Conservation (phyloP, 495 filamentous ascomycete genomes). For the Penicillium angulare region DNA sequence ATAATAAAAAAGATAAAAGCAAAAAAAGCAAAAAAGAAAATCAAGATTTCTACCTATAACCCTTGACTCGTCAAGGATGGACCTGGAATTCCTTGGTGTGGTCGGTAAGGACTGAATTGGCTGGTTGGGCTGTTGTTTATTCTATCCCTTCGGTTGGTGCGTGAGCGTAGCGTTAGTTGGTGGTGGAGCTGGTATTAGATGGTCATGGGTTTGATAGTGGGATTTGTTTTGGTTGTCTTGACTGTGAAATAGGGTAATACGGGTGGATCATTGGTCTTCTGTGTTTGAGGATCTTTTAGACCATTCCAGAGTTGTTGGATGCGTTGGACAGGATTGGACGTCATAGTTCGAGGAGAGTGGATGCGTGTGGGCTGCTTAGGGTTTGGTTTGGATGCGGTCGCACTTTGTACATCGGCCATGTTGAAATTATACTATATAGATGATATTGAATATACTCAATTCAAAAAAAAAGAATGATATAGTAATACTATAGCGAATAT, state of each 20-base stretch:
- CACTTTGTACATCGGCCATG: not conserved
- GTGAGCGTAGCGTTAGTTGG: constrained; percentile 19
- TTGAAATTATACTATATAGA: not conserved
- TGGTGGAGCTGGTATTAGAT: constrained; percentile 8
- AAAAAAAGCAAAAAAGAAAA: constrained; percentile 3
- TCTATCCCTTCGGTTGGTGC: constrained; percentile 29
- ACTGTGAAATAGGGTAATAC: not conserved
- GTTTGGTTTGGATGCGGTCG: constrained; percentile 4
- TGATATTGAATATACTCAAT: not conserved
- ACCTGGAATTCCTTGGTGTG: constrained; percentile 18
- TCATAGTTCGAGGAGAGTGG: constrained; percentile 5
- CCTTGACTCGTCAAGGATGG: constrained; percentile 16
- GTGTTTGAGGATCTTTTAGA: not conserved
- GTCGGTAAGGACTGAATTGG: constrained; percentile 21
- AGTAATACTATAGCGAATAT: no score
- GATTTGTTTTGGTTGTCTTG: not conserved
- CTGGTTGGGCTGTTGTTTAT: constrained; percentile 10
- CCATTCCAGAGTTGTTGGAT: not conserved
- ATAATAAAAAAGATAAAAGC: constrained; percentile 1
- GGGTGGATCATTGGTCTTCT: not conserved
- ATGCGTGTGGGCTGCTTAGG: constrained; percentile 4
- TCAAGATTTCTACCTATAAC: not conserved
- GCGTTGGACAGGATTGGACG: constrained; percentile 8
- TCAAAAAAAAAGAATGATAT: no score
- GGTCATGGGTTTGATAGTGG: not conserved